Conservation (phyloP, 108 stramenopile genomes). For the Bacterosira constricta region DNA sequence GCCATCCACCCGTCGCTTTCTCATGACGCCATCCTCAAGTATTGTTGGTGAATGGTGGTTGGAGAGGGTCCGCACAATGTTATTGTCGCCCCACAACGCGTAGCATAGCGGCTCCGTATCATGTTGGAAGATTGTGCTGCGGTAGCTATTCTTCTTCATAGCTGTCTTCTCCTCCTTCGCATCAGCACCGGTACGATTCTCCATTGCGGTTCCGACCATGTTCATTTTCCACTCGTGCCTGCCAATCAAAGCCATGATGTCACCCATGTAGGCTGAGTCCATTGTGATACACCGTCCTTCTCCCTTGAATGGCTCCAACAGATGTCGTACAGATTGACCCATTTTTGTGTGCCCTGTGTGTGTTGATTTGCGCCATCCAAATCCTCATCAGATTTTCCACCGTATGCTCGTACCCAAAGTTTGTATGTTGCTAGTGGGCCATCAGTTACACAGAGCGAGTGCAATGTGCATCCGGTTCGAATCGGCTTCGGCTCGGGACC, state of each 20-base stretch:
- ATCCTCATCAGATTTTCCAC: slow-evolving; percentile 6
- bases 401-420: neutral
- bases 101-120: neutral
- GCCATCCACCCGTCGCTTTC: too few relatives aligned
- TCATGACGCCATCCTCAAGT: too few relatives aligned
- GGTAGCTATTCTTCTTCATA: neutral
- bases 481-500: slow-evolving; percentile 24
- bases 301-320: neutral
- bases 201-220: neutral
- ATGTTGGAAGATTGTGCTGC: neutral
- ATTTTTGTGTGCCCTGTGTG: neutral
- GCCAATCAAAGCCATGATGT: slow-evolving; percentile 7
- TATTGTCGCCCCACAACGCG: neutral
- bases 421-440: slow-evolving; percentile 12
- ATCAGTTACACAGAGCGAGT: slow-evolving; percentile 13
- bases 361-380: too few relatives aligned
- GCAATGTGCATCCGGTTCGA: slow-evolving; percentile 10
- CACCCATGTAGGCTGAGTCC: slow-evolving; percentile 13
- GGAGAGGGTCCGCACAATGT: neutral
- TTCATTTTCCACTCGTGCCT: neutral
- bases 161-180: neutral
- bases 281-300: neutral
- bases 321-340: neutral
- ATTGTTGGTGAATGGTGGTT: neutral
- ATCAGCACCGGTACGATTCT: neutral